Evolutionary conservation across 1,284 basidiomycete genomes (phyloP).

Genomic region (Cutaneotrichosporon arboriforme): DNA sequence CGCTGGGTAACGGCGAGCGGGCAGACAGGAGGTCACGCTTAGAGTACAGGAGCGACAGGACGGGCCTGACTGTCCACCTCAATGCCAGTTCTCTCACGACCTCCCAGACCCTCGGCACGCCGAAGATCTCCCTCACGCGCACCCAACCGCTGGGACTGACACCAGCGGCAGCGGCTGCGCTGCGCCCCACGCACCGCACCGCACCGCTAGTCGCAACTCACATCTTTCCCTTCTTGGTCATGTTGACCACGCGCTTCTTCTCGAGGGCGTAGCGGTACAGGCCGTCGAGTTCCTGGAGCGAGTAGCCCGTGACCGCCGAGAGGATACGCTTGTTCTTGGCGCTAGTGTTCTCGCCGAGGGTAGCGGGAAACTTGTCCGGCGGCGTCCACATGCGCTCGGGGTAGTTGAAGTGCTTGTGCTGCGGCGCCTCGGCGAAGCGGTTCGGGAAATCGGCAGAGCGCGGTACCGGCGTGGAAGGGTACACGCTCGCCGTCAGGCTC

Average conservation of each 20-base stretch:
- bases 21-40: too few relatives aligned
- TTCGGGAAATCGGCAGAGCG: constrained; percentile 22
- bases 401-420: constrained; percentile 37
- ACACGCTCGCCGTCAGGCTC: too few relatives aligned
- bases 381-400: constrained; percentile 24
- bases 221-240: constrained; percentile 49
- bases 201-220: constrained; percentile 29
- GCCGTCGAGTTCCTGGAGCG: constrained; percentile 23
- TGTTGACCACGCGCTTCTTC: constrained; percentile 40
- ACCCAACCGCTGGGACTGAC: too few relatives aligned
- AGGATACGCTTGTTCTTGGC: constrained; percentile 26
- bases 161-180: too few relatives aligned
- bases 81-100: not conserved
- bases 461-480: constrained; percentile 15
- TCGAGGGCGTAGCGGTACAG: constrained; percentile 37
- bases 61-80: too few relatives aligned
- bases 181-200: too few relatives aligned
- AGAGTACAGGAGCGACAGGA: too few relatives aligned
- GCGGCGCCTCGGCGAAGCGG: constrained; percentile 17
- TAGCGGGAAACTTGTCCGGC: constrained; percentile 18
- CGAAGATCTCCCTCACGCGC: too few relatives aligned
- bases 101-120: too few relatives aligned
- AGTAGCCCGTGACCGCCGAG: constrained; percentile 29
- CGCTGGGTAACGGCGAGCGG: too few relatives aligned
- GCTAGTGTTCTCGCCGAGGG: constrained; percentile 22